Evolutionary conservation across 768 basidiomycete genomes (phyloP).

Genomic region (Rhizopogon roseolus): DNA sequence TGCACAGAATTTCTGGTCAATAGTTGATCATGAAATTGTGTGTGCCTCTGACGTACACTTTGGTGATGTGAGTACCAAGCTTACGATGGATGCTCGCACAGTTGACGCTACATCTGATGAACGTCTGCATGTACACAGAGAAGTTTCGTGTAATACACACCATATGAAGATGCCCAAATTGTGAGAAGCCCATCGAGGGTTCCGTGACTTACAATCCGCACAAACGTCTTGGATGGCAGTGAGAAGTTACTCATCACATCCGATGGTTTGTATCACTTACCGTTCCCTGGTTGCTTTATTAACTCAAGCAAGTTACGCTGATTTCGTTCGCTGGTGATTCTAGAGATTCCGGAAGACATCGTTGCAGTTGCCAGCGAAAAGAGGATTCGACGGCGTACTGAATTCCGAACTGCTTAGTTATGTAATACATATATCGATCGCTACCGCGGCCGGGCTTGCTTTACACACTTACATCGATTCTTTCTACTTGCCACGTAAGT

Average conservation of each 20-base stretch:
- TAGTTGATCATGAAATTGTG: background rate
- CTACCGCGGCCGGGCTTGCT: no score
- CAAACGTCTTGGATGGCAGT: conserved; percentile 58
- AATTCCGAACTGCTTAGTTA: background rate
- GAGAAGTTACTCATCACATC: background rate
- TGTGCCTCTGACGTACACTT: conserved; percentile 61
- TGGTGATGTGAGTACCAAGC: conserved; percentile 89
- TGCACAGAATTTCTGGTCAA: conserved; percentile 24
- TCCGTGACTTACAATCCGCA: conserved; percentile 86
- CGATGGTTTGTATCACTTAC: conserved; percentile 29
- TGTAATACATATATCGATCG: background rate
- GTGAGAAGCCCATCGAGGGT: conserved; percentile 86
- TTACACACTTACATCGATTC: no score
- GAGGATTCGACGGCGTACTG: no score
- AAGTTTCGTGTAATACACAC: conserved; percentile 31
- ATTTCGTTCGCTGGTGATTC: conserved; percentile 60
- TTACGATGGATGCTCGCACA: conserved; percentile 94
- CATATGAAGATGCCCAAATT: conserved; percentile 90
- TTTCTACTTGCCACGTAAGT: background rate
- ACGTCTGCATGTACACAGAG: conserved; percentile 4
- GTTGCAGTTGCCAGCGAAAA: background rate
- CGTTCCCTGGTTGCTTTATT: conserved; percentile 72
- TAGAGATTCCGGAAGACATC: conserved; percentile 39
- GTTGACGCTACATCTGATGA: conserved; percentile 47
- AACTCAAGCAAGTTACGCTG: conserved; percentile 67